phyloP scores from a whole-genome alignment of 2,329 filamentous ascomycete species.

The Pleoardoris graminearum region DNA sequence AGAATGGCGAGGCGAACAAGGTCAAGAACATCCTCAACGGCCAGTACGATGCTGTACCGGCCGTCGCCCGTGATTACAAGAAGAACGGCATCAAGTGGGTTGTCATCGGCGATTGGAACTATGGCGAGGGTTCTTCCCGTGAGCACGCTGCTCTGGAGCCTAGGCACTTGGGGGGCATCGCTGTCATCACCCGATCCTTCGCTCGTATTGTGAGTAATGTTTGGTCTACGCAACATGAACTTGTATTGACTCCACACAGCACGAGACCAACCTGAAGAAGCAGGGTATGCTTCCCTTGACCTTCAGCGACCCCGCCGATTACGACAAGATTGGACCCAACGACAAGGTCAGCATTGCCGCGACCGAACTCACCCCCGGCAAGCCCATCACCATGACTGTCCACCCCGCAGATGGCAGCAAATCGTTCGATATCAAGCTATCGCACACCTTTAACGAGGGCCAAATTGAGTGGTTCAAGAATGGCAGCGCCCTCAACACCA shows the following conservation, averaged over 20 bases:
- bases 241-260: slow-evolving; percentile 48
- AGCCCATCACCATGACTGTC: slow-evolving; percentile 88
- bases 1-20: slow-evolving; percentile 97
- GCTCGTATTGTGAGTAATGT: slow-evolving; percentile 76
- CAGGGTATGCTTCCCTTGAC: slow-evolving; percentile 99
- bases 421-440: slow-evolving; percentile 79
- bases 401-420: slow-evolving; percentile 82
- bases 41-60: slow-evolving; percentile 85
- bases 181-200: slow-evolving; percentile 93
- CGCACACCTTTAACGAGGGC: slow-evolving; percentile 96
- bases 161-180: slow-evolving; percentile 92
- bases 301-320: slow-evolving; percentile 92
- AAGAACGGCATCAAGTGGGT: slow-evolving; percentile 95
- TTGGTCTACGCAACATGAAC: not conserved
- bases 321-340: slow-evolving; percentile 92
- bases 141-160: slow-evolving; percentile 98
- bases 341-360: slow-evolving; percentile 89
- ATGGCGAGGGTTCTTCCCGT: slow-evolving; percentile 95
- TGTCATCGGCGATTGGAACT: slow-evolving; percentile 99
- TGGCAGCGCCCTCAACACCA: slow-evolving; percentile 95
- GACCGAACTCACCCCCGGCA: slow-evolving; percentile 88
- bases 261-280: slow-evolving; percentile 99
- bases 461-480: slow-evolving; percentile 99
- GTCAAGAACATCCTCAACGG: slow-evolving; percentile 87
- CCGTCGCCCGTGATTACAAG: slow-evolving; percentile 98